phyloP scores from a whole-genome alignment of 1,284 basidiomycete species.

The Boletellus sp. region DNA sequence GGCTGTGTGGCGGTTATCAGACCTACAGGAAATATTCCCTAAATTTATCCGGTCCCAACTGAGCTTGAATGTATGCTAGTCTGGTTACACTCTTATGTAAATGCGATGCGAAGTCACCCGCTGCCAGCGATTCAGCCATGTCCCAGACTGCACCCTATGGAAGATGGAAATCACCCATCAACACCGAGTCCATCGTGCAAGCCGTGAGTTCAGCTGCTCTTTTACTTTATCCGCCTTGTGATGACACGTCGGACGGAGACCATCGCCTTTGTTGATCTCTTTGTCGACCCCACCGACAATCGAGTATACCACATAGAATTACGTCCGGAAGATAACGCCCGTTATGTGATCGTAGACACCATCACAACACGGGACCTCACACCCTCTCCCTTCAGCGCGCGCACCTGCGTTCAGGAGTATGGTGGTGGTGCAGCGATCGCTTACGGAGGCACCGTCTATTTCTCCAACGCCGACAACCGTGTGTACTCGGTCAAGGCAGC shows the following conservation, averaged over 20 bases:
- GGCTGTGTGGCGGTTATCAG: too few species aligned
- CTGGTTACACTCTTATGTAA: too few species aligned
- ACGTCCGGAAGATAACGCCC: constrained; percentile 38
- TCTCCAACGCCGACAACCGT: constrained; percentile 32
- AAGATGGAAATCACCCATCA: constrained; percentile 59
- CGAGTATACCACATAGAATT: constrained; percentile 39
- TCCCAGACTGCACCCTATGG: constrained; percentile 49
- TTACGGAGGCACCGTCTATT: constrained; percentile 33
- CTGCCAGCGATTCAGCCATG: too few species aligned
- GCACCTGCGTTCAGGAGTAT: constrained; percentile 39
- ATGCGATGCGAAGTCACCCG: too few species aligned
- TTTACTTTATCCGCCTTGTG: background rate
- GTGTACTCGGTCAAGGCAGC: constrained; percentile 20
- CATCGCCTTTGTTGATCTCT: constrained; percentile 30
- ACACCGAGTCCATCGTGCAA: constrained; percentile 49
- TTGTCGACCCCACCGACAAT: constrained; percentile 33
- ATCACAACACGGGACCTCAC: constrained; percentile 29
- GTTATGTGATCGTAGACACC: constrained; percentile 28
- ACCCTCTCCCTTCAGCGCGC: constrained; percentile 33
- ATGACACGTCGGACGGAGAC: constrained; percentile 12
- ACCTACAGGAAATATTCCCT: too few species aligned
- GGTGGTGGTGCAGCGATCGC: constrained; percentile 39
- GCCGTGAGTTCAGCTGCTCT: constrained; percentile 34
- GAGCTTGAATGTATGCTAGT: too few species aligned
- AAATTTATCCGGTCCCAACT: too few species aligned